Conservation (phyloP, 768 basidiomycete species). For the Brasilioporus rufonigricans region DNA sequence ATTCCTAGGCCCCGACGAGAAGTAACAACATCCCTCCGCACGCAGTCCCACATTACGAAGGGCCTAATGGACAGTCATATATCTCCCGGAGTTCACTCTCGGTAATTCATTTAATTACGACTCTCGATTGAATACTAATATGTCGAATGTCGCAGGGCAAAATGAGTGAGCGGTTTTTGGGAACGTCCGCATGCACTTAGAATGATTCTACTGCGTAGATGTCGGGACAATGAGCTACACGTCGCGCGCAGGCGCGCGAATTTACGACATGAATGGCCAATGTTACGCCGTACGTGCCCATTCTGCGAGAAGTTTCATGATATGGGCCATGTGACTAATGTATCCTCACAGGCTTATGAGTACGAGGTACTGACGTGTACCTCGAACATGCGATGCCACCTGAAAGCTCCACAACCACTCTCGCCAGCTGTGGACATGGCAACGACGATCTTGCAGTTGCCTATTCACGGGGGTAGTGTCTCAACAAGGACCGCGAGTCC, state of each 20-base stretch:
- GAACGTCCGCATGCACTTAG: background rate
- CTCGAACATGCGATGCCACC: slow-evolving; percentile 16
- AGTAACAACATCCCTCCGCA: slow-evolving; percentile 21
- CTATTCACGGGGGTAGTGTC: no score
- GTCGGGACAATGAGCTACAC: slow-evolving; percentile 14
- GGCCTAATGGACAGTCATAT: slow-evolving; percentile 10
- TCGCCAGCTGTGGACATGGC: background rate
- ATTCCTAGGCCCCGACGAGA: slow-evolving; percentile 9
- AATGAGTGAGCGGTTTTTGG: slow-evolving; percentile 10
- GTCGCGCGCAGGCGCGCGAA: slow-evolving; percentile 12
- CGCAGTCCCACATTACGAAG: slow-evolving; percentile 14
- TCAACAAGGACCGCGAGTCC: no score
- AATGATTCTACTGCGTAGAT: slow-evolving; percentile 3
- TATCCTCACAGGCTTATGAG: slow-evolving; percentile 10
- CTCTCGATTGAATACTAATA: slow-evolving; percentile 1
- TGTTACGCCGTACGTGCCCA: slow-evolving; percentile 5
- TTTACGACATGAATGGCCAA: slow-evolving; percentile 12
- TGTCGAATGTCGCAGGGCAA: slow-evolving; percentile 12
- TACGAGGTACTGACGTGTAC: slow-evolving; percentile 25
- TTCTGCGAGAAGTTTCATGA: background rate
- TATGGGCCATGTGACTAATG: background rate
- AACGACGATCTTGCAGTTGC: no score
- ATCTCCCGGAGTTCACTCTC: slow-evolving; percentile 17
- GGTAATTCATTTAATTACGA: slow-evolving; percentile 3
- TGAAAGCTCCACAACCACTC: background rate